These are phyloP conservation scores for Paxillus ammoniavirescens DNA, from an alignment of 768 basidiomycete species.

Conservation along the genomic window DNA sequence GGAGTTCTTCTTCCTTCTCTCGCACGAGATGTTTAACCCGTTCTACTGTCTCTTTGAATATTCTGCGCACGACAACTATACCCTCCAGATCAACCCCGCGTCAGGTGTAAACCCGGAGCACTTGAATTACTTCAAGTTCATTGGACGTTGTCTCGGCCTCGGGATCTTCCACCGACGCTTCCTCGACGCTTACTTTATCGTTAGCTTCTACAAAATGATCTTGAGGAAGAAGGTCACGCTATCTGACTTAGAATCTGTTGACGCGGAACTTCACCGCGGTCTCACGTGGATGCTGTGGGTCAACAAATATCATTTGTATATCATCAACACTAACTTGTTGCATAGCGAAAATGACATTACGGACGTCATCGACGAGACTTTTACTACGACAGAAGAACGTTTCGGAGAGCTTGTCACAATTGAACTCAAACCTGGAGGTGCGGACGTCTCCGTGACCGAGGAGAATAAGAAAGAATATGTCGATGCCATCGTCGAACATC, in stretches of 20 bases:
- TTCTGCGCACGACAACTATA: constrained; percentile 99
- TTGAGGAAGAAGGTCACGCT: constrained; percentile 95
- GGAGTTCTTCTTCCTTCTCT: constrained; percentile 99
- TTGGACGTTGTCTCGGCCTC: constrained; percentile 90
- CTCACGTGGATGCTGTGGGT: constrained; percentile 98
- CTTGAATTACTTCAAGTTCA: constrained; percentile 99
- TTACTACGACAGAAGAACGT: constrained; percentile 94
- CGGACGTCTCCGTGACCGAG: constrained; percentile 83
- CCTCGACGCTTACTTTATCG: constrained; percentile 98
- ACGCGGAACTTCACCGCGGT: constrained; percentile 91
- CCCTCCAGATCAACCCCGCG: constrained; percentile 97
- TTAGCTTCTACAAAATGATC: constrained; percentile 99
- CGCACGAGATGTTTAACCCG: constrained; percentile 99
- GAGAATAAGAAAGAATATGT: constrained; percentile 99
- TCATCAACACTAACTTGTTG: constrained; percentile 9
- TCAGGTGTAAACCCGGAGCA: constrained; percentile 99
- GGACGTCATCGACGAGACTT: constrained; percentile 96
- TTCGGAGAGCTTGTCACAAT: constrained; percentile 98
- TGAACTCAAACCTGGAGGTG: constrained; percentile 88
- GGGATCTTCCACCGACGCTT: constrained; percentile 99
- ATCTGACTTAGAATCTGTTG: constrained; percentile 93
- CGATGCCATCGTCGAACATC: constrained; percentile 91
- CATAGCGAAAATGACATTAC: constrained; percentile 95
- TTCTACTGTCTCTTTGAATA: constrained; percentile 99
- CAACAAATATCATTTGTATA: background rate